Evolutionary conservation across 345 rosid species (phyloP).

Genomic region (Lepidium africanum): DNA sequence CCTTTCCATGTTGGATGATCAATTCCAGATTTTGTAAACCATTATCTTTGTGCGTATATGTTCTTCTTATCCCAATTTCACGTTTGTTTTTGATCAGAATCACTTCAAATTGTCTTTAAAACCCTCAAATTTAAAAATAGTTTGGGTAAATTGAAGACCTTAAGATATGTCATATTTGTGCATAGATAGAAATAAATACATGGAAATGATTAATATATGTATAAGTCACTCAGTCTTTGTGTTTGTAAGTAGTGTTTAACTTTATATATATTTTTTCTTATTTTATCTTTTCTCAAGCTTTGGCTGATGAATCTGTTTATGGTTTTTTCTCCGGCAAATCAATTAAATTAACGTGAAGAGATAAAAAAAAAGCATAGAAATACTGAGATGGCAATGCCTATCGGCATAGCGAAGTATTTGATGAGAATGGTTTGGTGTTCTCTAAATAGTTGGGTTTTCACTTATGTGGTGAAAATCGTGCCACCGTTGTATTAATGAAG

Average conservation of each 20-base stretch:
- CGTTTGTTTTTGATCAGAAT: neutral
- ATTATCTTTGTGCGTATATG: neutral
- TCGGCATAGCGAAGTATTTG: too few relatives aligned
- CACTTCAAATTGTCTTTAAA: neutral
- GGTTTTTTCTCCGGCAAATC: too few relatives aligned
- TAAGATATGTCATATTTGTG: neutral
- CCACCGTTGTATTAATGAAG: too few relatives aligned
- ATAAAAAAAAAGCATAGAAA: too few relatives aligned
- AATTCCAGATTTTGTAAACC: neutral
- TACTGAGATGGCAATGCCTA: too few relatives aligned
- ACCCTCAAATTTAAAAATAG: neutral
- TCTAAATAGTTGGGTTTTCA: too few relatives aligned
- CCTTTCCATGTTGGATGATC: conserved; percentile 72
- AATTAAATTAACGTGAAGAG: too few relatives aligned
- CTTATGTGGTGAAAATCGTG: too few relatives aligned
- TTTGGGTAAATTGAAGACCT: neutral
- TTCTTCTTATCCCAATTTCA: neutral
- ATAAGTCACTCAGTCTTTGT: neutral
- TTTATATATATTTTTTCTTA: too few relatives aligned
- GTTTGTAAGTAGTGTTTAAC: neutral
- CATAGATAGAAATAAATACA: neutral
- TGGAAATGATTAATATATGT: neutral
- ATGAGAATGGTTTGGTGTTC: too few relatives aligned
- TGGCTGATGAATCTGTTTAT: too few relatives aligned
- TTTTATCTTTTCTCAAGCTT: too few relatives aligned